Percentiles rank a stretch among this genome's conserved stretches.
Conservation (phyloP, 2,329 filamentous ascomycete species). For the Beauveria asiatica region DNA sequence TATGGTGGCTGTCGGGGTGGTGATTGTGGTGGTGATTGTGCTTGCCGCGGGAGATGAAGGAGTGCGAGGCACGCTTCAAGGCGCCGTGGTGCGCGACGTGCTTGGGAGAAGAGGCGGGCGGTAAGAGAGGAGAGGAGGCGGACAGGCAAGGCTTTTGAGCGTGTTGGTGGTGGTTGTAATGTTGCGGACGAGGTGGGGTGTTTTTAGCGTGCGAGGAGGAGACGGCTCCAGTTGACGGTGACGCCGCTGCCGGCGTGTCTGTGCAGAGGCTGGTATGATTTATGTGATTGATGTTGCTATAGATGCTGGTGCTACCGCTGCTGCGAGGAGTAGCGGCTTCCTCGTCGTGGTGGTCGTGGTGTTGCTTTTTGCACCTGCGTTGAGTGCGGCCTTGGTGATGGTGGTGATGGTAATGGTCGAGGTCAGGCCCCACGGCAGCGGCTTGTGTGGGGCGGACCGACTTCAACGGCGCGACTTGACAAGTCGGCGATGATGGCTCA, state of each 20-base stretch:
- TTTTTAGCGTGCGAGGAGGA: not conserved
- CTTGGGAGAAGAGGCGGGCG: constrained; percentile 7
- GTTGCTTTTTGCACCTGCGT: not conserved
- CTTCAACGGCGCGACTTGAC: not conserved
- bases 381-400: not conserved
- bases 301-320: not conserved
- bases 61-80: constrained; percentile 12
- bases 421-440: constrained; percentile 4
- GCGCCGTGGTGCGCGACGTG: constrained; percentile 3
- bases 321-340: too few relatives aligned
- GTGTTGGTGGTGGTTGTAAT: constrained; percentile 1
- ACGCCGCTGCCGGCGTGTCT: not conserved
- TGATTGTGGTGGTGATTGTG: not conserved
- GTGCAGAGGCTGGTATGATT: not conserved
- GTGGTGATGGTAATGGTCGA: not conserved
- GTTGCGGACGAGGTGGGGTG: not conserved
- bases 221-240: not conserved
- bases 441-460: constrained; percentile 1
- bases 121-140: constrained; percentile 1
- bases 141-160: constrained; percentile 5
- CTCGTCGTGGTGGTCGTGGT: not conserved
- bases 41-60: constrained; percentile 9
- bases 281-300: not conserved
- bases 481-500: not conserved
- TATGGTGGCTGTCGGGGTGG: not conserved